phyloP scores from a whole-genome alignment of 179 eudicot genomes.

The Beta macrorhiza region DNA sequence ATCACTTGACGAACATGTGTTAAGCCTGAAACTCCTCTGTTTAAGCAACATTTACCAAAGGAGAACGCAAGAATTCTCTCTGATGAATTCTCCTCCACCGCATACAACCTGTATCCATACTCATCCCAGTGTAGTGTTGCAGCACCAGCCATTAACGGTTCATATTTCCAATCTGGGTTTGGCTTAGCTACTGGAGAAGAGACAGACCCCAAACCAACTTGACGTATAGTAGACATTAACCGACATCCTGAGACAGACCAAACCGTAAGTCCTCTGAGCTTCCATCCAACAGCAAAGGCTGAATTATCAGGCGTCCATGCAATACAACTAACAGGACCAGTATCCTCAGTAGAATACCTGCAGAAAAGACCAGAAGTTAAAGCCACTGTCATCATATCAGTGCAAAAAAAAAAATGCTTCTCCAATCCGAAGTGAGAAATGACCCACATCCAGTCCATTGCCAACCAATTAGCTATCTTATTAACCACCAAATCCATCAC shows the following conservation, averaged over 20 bases:
- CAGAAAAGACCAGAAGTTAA: conserved; percentile 26
- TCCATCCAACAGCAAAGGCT: conserved; percentile 99
- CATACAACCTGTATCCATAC: conserved; percentile 91
- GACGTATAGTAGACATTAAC: conserved; percentile 95
- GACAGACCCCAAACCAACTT: conserved; percentile 74
- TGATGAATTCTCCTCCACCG: conserved; percentile 72
- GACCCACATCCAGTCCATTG: conserved; percentile 2
- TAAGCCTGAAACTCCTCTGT: conserved; percentile 90
- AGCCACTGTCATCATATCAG: conserved; percentile 15
- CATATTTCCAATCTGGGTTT: conserved; percentile 67
- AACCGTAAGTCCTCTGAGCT: conserved; percentile 85
- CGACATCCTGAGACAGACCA: conserved; percentile 99
- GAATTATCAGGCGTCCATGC: conserved; percentile 96
- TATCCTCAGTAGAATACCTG: conserved; percentile 89
- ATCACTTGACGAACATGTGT: conserved; percentile 83
- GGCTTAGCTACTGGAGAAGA: conserved; percentile 84
- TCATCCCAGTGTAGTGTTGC: conserved; percentile 95
- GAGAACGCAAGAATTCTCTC: conserved; percentile 85
- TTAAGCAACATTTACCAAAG: conserved; percentile 92
- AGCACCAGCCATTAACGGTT: conserved; percentile 90
- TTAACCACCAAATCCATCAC: neutral
- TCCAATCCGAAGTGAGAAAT: neutral
- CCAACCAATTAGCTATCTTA: neutral
- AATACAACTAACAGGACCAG: conserved; percentile 89
- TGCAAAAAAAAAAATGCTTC: neutral